phyloP scores from a whole-genome alignment of 2,329 filamentous ascomycete species.

The Botrytis elliptica region DNA sequence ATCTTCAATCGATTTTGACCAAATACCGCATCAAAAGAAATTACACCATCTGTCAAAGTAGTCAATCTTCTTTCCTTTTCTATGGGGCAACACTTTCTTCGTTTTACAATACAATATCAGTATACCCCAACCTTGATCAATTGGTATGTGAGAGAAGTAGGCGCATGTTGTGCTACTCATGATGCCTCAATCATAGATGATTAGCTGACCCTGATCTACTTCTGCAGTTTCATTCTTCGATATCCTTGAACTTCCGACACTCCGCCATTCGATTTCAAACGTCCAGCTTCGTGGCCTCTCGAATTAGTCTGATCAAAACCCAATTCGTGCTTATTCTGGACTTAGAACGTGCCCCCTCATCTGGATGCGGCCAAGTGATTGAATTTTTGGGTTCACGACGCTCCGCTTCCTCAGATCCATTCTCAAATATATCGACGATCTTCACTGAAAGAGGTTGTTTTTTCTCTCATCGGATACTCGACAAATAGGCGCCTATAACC shows the following conservation, averaged over 20 bases:
- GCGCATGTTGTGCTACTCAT: slow-evolving; percentile 17
- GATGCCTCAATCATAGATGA: slow-evolving; percentile 28
- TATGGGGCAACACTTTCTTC: background rate
- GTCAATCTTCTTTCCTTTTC: background rate
- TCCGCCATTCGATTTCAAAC: slow-evolving; percentile 16
- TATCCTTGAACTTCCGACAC: slow-evolving; percentile 3
- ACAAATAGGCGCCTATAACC: background rate
- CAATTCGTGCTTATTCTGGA: slow-evolving; percentile 8
- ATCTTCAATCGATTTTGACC: background rate
- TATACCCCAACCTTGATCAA: slow-evolving; percentile 5
- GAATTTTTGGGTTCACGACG: slow-evolving; percentile 12
- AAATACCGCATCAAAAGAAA: background rate
- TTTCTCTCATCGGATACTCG: background rate
- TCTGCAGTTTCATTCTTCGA: slow-evolving; percentile 30
- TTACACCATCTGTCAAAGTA: background rate
- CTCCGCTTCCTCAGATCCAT: slow-evolving; percentile 6
- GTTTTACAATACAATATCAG: background rate
- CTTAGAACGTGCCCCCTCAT: slow-evolving; percentile 14
- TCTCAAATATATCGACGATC: background rate
- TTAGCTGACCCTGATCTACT: slow-evolving; percentile 30
- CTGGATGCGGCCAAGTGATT: background rate
- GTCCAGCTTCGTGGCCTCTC: slow-evolving; percentile 7
- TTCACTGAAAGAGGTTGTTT: background rate
- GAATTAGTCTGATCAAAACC: background rate
- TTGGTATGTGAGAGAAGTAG: slow-evolving; percentile 20